These are phyloP conservation scores for Fusarium bactridioides DNA, from an alignment of 2,329 filamentous ascomycete species.

Conservation along the genomic window DNA sequence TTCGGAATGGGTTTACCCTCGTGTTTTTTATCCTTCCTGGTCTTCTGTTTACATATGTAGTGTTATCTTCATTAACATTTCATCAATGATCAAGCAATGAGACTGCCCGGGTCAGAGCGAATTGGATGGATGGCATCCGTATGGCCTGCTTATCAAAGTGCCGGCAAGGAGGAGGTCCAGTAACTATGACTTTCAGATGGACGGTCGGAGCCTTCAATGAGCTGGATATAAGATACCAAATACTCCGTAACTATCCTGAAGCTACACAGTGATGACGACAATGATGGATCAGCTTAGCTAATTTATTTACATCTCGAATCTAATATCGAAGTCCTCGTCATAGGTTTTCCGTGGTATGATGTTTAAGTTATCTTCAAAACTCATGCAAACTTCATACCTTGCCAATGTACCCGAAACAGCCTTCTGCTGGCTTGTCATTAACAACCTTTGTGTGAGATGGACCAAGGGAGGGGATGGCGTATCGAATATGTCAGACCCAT, in stretches of 20 bases:
- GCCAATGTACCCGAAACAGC: neutral
- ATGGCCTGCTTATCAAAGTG: neutral
- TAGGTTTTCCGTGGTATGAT: neutral
- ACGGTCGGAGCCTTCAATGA: neutral
- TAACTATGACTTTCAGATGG: neutral
- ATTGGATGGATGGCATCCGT: constrained; percentile 4
- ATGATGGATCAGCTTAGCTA: neutral
- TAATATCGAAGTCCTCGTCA: neutral
- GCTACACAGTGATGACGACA: constrained; percentile 4
- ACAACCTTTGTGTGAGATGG: neutral
- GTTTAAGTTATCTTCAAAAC: neutral
- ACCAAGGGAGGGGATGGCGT: constrained; percentile 5
- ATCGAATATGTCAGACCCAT: constrained; percentile 27
- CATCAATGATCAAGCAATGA: constrained; percentile 10
- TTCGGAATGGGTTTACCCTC: neutral
- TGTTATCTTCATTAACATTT: neutral
- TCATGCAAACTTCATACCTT: neutral
- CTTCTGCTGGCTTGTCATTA: neutral
- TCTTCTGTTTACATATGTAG: neutral
- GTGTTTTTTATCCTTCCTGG: neutral
- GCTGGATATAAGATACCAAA: neutral
- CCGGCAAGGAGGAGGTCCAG: neutral
- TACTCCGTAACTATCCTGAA: neutral
- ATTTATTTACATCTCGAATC: neutral
- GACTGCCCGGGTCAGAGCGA: neutral